Evolutionary conservation across 2,329 filamentous ascomycete species (phyloP).

Genomic region (Alternaria sp.): DNA sequence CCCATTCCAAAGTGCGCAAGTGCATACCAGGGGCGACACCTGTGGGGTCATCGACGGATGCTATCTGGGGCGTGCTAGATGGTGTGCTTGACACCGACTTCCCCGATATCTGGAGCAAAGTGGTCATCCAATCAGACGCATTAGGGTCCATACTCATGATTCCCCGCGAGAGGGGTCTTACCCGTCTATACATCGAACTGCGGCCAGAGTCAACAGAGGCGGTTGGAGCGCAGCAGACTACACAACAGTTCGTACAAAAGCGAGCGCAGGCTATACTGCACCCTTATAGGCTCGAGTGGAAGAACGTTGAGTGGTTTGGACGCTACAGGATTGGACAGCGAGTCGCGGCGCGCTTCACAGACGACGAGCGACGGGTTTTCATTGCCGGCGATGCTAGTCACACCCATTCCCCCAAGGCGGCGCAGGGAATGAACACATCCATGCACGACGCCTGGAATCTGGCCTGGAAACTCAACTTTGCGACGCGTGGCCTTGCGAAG

Average conservation of each 20-base stretch:
- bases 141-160: constrained; percentile 77
- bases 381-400: constrained; percentile 61
- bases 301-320: constrained; percentile 60
- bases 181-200: constrained; percentile 65
- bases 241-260: constrained; percentile 75
- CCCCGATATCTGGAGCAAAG: constrained; percentile 78
- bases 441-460: constrained; percentile 58
- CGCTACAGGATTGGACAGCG: constrained; percentile 61
- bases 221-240: constrained; percentile 48
- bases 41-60: constrained; percentile 61
- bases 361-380: constrained; percentile 55
- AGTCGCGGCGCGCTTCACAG: constrained; percentile 57
- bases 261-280: constrained; percentile 62
- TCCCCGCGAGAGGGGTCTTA: constrained; percentile 76
- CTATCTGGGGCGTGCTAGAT: constrained; percentile 76
- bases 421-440: constrained; percentile 57
- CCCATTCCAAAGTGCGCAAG: constrained; percentile 73
- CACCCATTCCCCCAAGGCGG: constrained; percentile 54
- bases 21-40: constrained; percentile 62
- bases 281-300: constrained; percentile 58
- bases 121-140: constrained; percentile 71
- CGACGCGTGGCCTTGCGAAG: constrained; percentile 51
- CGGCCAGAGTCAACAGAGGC: constrained; percentile 49
- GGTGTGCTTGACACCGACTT: constrained; percentile 76
- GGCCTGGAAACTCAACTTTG: constrained; percentile 56